Evolutionary conservation across 2,329 filamentous ascomycete genomes (phyloP).

Genomic region (Aureobasidium sp.): DNA sequence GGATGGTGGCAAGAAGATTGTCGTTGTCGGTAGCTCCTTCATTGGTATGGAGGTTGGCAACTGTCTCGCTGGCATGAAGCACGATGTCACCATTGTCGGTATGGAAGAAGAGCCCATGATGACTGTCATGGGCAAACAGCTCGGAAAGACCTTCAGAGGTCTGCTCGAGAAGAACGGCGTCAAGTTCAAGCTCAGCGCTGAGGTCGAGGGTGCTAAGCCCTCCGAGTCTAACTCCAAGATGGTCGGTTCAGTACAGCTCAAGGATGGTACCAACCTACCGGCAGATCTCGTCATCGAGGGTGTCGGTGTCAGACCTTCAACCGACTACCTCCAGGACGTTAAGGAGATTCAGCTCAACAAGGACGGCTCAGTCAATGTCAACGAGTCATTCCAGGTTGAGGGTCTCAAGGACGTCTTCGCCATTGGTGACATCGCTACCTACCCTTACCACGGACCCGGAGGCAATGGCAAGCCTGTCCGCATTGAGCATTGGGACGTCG

Average conservation of each 20-base stretch:
- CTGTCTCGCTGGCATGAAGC: constrained; percentile 64
- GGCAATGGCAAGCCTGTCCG: constrained; percentile 65
- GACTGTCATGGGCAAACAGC: constrained; percentile 71
- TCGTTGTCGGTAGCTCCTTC: constrained; percentile 87
- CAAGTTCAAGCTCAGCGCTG: constrained; percentile 76
- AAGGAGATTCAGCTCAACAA: constrained; percentile 63
- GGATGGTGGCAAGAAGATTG: constrained; percentile 81
- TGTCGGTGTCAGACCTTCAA: constrained; percentile 80
- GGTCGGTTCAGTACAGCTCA: constrained; percentile 74
- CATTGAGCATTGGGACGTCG: constrained; percentile 98
- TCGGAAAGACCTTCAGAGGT: constrained; percentile 74
- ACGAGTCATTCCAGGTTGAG: constrained; percentile 70
- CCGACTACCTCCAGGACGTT: constrained; percentile 72
- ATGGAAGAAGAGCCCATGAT: constrained; percentile 83
- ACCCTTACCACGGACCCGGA: constrained; percentile 86
- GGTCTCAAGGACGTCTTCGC: constrained; percentile 81
- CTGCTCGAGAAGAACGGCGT: constrained; percentile 78
- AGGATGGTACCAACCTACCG: constrained; percentile 76
- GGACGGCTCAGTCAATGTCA: constrained; percentile 78
- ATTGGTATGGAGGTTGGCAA: constrained; percentile 98
- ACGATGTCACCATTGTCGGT: constrained; percentile 78
- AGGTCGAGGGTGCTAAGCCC: constrained; percentile 75
- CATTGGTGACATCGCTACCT: constrained; percentile 90
- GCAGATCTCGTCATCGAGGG: constrained; percentile 90
- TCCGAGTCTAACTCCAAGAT: constrained; percentile 59